Evolutionary conservation across 108 stramenopile species (phyloP).

Genomic region (Stephanodiscus triporus): DNA sequence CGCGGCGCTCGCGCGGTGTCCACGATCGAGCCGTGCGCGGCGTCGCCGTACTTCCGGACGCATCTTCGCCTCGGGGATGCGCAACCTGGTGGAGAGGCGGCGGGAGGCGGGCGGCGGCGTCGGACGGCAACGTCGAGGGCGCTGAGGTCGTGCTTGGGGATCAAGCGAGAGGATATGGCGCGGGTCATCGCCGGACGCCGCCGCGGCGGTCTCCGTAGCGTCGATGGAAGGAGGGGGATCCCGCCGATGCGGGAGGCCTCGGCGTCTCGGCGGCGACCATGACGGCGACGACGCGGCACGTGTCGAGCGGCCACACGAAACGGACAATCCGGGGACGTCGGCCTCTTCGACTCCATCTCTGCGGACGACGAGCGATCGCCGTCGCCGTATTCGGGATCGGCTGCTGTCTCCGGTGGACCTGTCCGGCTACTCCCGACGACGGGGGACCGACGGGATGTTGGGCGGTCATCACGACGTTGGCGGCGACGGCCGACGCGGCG

Average conservation of each 20-base stretch:
- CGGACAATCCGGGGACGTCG: neutral
- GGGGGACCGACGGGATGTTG: too few species aligned
- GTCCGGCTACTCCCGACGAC: neutral
- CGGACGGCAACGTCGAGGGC: too few species aligned
- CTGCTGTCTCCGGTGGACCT: neutral
- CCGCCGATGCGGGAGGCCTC: too few species aligned
- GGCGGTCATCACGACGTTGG: too few species aligned
- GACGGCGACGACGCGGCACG: neutral
- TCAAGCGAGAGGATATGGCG: slow-evolving; percentile 4
- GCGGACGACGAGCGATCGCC: neutral
- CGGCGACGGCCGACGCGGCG: neutral
- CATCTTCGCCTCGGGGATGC: too few species aligned
- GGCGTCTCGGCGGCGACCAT: neutral
- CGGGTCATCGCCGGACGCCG: neutral
- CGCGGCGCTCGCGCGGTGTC: too few species aligned
- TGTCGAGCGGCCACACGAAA: neutral
- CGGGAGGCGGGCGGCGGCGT: neutral
- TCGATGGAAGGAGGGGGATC: neutral
- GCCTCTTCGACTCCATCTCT: too few species aligned
- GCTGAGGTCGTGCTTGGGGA: neutral
- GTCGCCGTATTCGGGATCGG: neutral
- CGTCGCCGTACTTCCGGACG: too few species aligned
- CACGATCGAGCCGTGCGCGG: too few species aligned
- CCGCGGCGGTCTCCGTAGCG: too few species aligned
- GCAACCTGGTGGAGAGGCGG: too few species aligned